phyloP scores from a whole-genome alignment of 148 eudicot genomes.

The Camellia sinensis region DNA sequence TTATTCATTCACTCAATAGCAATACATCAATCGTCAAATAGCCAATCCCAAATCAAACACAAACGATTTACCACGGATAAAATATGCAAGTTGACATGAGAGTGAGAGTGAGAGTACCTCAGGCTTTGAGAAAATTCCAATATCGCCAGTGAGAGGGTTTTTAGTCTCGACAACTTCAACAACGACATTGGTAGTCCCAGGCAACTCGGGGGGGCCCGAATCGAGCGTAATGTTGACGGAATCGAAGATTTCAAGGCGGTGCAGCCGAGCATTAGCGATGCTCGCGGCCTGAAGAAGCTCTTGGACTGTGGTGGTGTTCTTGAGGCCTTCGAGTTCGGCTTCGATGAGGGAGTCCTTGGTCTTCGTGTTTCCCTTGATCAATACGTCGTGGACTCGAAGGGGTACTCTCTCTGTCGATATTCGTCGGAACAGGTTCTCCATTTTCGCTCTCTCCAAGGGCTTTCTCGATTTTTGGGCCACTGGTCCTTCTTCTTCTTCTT shows the following conservation, averaged over 20 bases:
- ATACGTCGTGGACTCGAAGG: conserved; percentile 70
- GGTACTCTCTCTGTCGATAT: conserved; percentile 44
- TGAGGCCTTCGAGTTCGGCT: conserved; percentile 51
- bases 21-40: neutral
- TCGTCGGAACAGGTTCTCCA: conserved; percentile 45
- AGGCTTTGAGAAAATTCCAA: conserved; percentile 73
- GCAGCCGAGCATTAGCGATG: conserved; percentile 43
- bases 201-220: conserved; percentile 79
- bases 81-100: neutral
- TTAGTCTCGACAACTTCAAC: conserved; percentile 64
- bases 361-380: conserved; percentile 75
- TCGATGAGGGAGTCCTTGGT: conserved; percentile 67
- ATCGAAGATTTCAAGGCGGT: conserved; percentile 59
- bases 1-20: neutral
- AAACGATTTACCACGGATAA: neutral
- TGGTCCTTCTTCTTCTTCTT: conserved; percentile 21
- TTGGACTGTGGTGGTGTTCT: conserved; percentile 46
- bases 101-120: conserved; percentile 50
- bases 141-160: conserved; percentile 54
- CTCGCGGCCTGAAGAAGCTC: conserved; percentile 72
- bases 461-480: conserved; percentile 19
- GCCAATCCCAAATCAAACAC: neutral
- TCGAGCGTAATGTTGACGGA: conserved; percentile 62
- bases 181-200: conserved; percentile 65
- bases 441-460: conserved; percentile 31